Evolutionary conservation across 1,284 basidiomycete genomes (phyloP), one percentile per base, ranked within the genome.

Genomic region (Uromyces viciae-fabae): DNA sequence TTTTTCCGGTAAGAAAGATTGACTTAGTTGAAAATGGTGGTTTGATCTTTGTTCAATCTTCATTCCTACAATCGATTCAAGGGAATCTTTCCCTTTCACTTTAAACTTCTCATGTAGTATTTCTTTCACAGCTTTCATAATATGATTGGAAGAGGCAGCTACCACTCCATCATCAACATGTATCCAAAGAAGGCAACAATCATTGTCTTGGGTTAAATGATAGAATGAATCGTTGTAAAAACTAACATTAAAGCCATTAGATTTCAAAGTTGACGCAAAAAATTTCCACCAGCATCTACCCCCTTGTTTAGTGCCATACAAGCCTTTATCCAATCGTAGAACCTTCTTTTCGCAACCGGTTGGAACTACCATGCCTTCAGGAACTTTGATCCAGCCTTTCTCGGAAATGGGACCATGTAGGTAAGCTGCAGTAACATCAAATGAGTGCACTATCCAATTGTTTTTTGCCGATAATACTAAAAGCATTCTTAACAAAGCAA

Each of bases 371-470:
- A 69, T 69, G 1, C 66, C 66, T 7, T 69, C 66, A 0, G 60
- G 69, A 17, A 43, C 49, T 64, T 38, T 42, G n/a, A 73, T 43
- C 52, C 56, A 80, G 0, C 72, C 19, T 19, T 72, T 58, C 40
- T 80, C 43, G 8, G 72, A 36, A 25, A 80, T 72, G 33, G 31
- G 68, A 8, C 78, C 71, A 66, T 80, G 69, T 0, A 73, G 58
- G 25, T 80, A 80, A 4, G 78, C 78, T 58, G 42, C 68, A 5
- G 68, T 60, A 0, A 80, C 36, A 28, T 80, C 78, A 40, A 80
- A 80, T 22, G 28, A 15, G 8, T 28, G 8, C 5, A 80, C 1
- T 36, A 8, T 1, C 78, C 78, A 80, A 0, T 31, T 19, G 19
- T 62, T 72, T 31, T 11, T 3, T 46, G 56, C 40, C 40, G 68